Evolutionary conservation across 768 basidiomycete species (phyloP).

Genomic region (Pholiota conissans): DNA sequence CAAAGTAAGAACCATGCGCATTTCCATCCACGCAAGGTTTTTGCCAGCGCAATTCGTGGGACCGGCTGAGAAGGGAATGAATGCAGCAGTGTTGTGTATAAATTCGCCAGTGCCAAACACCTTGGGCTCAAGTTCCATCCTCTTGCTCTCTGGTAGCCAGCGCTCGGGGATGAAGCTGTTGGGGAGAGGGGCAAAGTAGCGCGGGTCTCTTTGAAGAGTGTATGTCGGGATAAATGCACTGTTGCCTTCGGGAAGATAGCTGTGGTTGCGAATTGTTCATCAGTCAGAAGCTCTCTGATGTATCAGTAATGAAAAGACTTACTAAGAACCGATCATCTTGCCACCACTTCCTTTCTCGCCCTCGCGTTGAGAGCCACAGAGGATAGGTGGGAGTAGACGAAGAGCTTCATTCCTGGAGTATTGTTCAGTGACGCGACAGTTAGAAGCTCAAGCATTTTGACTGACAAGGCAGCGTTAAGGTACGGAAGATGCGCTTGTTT

Average conservation of each 20-base stretch:
- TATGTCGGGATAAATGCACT: slow-evolving; percentile 34
- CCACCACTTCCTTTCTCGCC: slow-evolving; percentile 31
- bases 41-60: slow-evolving; percentile 53
- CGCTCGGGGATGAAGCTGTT: slow-evolving; percentile 38
- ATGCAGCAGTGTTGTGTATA: slow-evolving; percentile 27
- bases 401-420: slow-evolving; percentile 32
- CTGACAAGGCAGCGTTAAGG: slow-evolving; percentile 34
- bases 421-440: background rate
- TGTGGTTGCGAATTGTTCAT: background rate
- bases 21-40: slow-evolving; percentile 35
- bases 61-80: slow-evolving; percentile 41
- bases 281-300: background rate
- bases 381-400: slow-evolving; percentile 36
- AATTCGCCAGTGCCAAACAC: slow-evolving; percentile 27
- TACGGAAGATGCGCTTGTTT: slow-evolving; percentile 28
- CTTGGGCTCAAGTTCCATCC: slow-evolving; percentile 30
- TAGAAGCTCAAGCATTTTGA: background rate
- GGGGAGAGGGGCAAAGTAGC: slow-evolving; percentile 35
- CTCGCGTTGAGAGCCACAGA: slow-evolving; percentile 32
- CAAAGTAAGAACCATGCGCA: slow-evolving; percentile 30
- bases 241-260: slow-evolving; percentile 41
- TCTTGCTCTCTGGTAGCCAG: slow-evolving; percentile 30
- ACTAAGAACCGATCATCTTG: slow-evolving; percentile 28
- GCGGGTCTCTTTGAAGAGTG: slow-evolving; percentile 34
- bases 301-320: background rate